Conservation (phyloP, 495 filamentous ascomycete genomes). For the Neurospora intermedia region DNA sequence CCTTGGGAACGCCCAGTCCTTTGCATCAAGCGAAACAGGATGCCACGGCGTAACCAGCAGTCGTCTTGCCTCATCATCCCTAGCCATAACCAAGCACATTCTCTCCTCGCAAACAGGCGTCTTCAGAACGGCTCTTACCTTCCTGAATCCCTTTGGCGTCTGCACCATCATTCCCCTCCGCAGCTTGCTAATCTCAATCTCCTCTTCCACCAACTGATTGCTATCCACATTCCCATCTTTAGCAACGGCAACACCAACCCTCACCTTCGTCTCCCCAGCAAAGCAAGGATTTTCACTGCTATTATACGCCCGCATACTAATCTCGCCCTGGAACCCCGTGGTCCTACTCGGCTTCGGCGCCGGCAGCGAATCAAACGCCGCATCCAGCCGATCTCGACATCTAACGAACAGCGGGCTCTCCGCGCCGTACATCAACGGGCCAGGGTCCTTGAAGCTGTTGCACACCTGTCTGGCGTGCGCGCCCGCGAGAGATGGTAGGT, state of each 20-base stretch:
- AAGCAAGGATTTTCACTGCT: slow-evolving; percentile 23
- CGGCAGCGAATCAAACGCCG: slow-evolving; percentile 28
- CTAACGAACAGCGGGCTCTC: slow-evolving; percentile 24
- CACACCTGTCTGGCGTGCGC: slow-evolving; percentile 35
- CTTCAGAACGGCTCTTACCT: slow-evolving; percentile 28
- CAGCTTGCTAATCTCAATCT: slow-evolving; percentile 16
- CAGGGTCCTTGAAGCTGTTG: slow-evolving; percentile 38
- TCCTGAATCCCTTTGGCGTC: slow-evolving; percentile 26
- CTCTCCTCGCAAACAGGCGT: slow-evolving; percentile 13
- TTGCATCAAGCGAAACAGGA: slow-evolving; percentile 17
- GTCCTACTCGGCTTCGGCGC: slow-evolving; percentile 21
- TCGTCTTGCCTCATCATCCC: background rate
- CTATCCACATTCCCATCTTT: slow-evolving; percentile 6
- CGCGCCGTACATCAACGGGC: slow-evolving; percentile 30
- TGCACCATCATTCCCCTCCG: slow-evolving; percentile 22
- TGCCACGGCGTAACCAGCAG: slow-evolving; percentile 34
- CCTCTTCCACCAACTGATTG: background rate
- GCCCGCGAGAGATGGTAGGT: slow-evolving; percentile 31
- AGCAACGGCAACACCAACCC: slow-evolving; percentile 17
- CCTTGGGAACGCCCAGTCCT: slow-evolving; percentile 27
- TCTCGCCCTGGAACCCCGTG: background rate
- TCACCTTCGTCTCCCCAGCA: slow-evolving; percentile 21
- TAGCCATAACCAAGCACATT: slow-evolving; percentile 15
- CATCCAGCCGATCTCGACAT: slow-evolving; percentile 28
- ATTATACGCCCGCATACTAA: slow-evolving; percentile 25